Evolutionary conservation across 306 rosid genomes (phyloP), one percentile per base, ranked within the genome.

Genomic region (Crataegus laevigata): DNA sequence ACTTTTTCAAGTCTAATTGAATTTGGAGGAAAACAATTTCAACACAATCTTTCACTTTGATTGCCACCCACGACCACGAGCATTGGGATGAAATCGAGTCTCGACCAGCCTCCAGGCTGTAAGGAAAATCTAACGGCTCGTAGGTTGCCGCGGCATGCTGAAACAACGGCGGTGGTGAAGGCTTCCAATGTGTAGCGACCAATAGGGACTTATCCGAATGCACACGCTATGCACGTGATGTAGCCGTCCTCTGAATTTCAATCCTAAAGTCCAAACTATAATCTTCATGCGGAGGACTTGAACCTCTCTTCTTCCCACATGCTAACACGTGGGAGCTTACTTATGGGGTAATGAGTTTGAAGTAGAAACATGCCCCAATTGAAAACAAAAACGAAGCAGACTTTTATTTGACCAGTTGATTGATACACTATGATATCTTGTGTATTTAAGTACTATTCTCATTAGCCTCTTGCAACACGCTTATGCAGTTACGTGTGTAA

Each of bases 121-220:
- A n/a, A 29, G 3, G 2, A 21, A 11, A 47, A 64, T 65, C 72
- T 0, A 45, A 66, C 66, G 72, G 72, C 4, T 70, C 17, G 4
- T 52, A 65, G n/a, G 75, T 15, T 52, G 77, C 85, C 82, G 18
- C 77, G 69, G 12, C 18, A 4, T 8, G 18, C 22, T 34, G 8
- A 32, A 66, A 47, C 82, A 12, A 67, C 81, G 81, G 84, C 52
- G n/a, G 4, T 0, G 78, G 76, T 86, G 60, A 21, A 73, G 78
- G 67, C 78, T 43, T 25, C 43, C 1, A 34, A 26, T 17, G 17
- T n/a, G 55, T 7, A 22, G 4, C 14, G 8, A 18, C 25, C 45
- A 30, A 13, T 12, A 29, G 19, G 8, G 1, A 21, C 36, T 12
- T 25, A 3, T 7, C 71, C 62, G 40, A 78, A n/a, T 15, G 73